These are phyloP conservation scores for Scenedesmus sp. DNA, from an alignment of 163 green algal genomes.

Conservation along the genomic window DNA sequence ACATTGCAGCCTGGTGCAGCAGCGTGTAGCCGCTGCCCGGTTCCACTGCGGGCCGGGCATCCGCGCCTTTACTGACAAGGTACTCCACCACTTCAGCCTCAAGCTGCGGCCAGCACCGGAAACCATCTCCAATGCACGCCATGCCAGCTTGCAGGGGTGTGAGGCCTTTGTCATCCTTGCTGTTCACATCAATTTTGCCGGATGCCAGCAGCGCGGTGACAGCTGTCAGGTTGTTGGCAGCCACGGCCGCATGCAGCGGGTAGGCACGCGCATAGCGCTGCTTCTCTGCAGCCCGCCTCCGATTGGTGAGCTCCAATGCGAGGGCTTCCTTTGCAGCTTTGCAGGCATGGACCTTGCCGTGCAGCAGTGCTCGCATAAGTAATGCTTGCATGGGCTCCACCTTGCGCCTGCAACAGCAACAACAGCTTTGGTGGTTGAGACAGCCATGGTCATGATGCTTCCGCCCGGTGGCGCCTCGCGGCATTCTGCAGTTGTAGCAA, in stretches of 20 bases:
- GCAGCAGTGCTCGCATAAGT: too few relatives aligned
- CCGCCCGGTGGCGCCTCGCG: too few relatives aligned
- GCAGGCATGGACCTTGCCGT: background rate
- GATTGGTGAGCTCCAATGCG: background rate
- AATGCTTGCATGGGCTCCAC: background rate
- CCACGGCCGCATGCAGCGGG: constrained; percentile 27
- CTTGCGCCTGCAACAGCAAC: background rate
- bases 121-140: background rate
- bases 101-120: background rate
- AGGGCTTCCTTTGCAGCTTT: background rate
- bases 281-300: background rate
- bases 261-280: background rate
- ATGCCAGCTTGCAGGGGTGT: constrained; percentile 2
- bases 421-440: too few relatives aligned
- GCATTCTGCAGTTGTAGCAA: too few relatives aligned
- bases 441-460: too few relatives aligned
- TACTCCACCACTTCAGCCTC: background rate
- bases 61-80: constrained; percentile 9
- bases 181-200: background rate
- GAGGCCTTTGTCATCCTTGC: constrained; percentile 11
- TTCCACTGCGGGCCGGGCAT: background rate
- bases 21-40: background rate
- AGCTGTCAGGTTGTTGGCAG: constrained; percentile 8
- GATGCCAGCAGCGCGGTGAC: background rate
- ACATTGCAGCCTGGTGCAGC: constrained; percentile 16